A percentile compares a stretch with the other conserved stretches of the same genome.
These are phyloP conservation scores for Tieghemiomyces parasiticus DNA, from an alignment of 192 early-diverging fungal species.

Conservation along the genomic window DNA sequence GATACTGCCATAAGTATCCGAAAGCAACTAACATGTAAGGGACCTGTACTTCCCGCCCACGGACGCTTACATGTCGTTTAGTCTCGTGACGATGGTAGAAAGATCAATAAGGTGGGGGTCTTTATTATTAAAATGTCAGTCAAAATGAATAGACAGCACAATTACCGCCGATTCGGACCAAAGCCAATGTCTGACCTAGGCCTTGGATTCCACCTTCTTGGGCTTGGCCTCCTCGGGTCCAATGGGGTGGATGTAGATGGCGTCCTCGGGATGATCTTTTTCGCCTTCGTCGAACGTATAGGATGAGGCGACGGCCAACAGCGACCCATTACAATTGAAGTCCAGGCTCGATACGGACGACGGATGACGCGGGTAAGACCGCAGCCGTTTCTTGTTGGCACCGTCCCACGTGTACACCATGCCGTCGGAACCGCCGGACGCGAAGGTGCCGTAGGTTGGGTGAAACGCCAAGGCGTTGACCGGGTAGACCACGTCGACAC, in stretches of 20 bases:
- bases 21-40: too few relatives aligned
- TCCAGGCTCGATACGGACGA: slow-evolving; percentile 65
- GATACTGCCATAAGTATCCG: too few relatives aligned
- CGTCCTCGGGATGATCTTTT: slow-evolving; percentile 66
- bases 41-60: too few relatives aligned
- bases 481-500: slow-evolving; percentile 73
- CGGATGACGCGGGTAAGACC: slow-evolving; percentile 68
- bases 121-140: too few relatives aligned
- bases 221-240: slow-evolving; percentile 42
- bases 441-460: slow-evolving; percentile 87
- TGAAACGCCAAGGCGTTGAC: slow-evolving; percentile 90
- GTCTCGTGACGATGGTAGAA: too few relatives aligned
- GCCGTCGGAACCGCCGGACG: slow-evolving; percentile 88
- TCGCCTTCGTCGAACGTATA: slow-evolving; percentile 96
- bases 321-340: slow-evolving; percentile 63
- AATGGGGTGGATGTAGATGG: slow-evolving; percentile 63
- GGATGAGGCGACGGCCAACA: slow-evolving; percentile 73
- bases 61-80: too few relatives aligned
- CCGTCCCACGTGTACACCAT: slow-evolving; percentile 88
- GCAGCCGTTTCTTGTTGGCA: slow-evolving; percentile 72
- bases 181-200: too few relatives aligned
- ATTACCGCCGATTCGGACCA: too few relatives aligned
- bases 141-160: too few relatives aligned
- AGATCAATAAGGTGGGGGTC: too few relatives aligned
- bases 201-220: slow-evolving; percentile 15